Conservation (phyloP, 306 rosid genomes). For the Chamaecrista fasciculata region DNA sequence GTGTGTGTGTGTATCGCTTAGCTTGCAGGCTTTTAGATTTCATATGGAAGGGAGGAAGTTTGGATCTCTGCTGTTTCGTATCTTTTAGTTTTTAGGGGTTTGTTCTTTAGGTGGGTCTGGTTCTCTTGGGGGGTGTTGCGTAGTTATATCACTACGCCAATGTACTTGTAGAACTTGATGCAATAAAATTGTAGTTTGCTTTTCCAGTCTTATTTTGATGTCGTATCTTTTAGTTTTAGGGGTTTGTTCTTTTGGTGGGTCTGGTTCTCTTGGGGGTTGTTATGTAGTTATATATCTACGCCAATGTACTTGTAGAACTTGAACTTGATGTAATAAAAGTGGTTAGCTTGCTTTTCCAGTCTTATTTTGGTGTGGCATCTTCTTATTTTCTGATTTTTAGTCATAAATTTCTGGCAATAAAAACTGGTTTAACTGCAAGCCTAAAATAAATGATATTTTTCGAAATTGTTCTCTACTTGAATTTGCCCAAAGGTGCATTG, state of each 20-base stretch:
- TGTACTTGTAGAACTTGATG: slow-evolving; percentile 21
- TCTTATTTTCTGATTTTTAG: background rate
- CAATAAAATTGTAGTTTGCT: background rate
- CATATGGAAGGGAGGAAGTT: slow-evolving; percentile 14
- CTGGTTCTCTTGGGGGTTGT: background rate
- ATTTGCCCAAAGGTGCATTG: too few species aligned
- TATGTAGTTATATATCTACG: background rate
- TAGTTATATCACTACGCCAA: background rate
- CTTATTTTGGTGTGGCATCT: too few species aligned
- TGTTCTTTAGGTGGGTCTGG: background rate
- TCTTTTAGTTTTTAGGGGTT: background rate
- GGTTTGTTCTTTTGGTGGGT: background rate
- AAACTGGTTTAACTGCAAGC: background rate
- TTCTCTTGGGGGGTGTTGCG: background rate
- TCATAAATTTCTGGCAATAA: background rate
- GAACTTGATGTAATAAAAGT: background rate
- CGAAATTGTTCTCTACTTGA: too few species aligned
- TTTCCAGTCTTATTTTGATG: background rate
- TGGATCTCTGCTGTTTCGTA: background rate
- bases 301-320: slow-evolving; percentile 10
- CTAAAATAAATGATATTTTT: too few species aligned
- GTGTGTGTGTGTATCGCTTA: slow-evolving; percentile 2
- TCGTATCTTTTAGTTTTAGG: too few species aligned
- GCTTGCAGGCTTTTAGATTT: background rate
- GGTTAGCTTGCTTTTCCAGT: too few species aligned